Conservation (phyloP, 2,329 filamentous ascomycete genomes). For the Hypoxylon sp. region DNA sequence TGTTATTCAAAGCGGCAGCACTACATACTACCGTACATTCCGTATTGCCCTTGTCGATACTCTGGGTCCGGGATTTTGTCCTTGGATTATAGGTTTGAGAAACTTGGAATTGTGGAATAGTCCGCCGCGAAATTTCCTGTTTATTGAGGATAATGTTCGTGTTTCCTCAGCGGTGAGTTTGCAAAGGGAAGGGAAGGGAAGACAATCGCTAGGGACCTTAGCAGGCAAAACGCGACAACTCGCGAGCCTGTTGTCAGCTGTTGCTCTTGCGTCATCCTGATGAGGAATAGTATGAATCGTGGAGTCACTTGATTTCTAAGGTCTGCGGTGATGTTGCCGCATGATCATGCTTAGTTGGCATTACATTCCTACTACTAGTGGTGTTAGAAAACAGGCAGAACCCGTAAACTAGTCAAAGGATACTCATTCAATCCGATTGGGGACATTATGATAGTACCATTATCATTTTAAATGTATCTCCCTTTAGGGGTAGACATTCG, state of each 20-base stretch:
- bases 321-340: slow-evolving; percentile 32
- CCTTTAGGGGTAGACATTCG: background rate
- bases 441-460: background rate
- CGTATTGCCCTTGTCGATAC: slow-evolving; percentile 27
- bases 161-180: slow-evolving; percentile 10
- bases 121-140: slow-evolving; percentile 6
- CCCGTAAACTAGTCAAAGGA: background rate
- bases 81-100: slow-evolving; percentile 20
- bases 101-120: slow-evolving; percentile 29
- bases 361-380: slow-evolving; percentile 6
- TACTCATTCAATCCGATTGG: background rate
- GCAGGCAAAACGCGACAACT: background rate
- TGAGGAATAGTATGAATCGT: slow-evolving; percentile 34
- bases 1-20: slow-evolving; percentile 26
- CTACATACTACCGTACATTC: slow-evolving; percentile 11
- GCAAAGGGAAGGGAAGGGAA: background rate
- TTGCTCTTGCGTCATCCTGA: slow-evolving; percentile 29
- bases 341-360: slow-evolving; percentile 20
- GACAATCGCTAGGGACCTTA: background rate
- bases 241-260: slow-evolving; percentile 31
- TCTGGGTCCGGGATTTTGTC: slow-evolving; percentile 1
- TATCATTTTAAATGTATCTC: background rate
- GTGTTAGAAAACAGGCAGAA: slow-evolving; percentile 25
- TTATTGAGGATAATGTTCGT: slow-evolving; percentile 13
- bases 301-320: slow-evolving; percentile 43